Evolutionary conservation across 2,329 filamentous ascomycete genomes (phyloP), one percentile per base, ranked within the genome.

Genomic region (Lachnellula arida): DNA sequence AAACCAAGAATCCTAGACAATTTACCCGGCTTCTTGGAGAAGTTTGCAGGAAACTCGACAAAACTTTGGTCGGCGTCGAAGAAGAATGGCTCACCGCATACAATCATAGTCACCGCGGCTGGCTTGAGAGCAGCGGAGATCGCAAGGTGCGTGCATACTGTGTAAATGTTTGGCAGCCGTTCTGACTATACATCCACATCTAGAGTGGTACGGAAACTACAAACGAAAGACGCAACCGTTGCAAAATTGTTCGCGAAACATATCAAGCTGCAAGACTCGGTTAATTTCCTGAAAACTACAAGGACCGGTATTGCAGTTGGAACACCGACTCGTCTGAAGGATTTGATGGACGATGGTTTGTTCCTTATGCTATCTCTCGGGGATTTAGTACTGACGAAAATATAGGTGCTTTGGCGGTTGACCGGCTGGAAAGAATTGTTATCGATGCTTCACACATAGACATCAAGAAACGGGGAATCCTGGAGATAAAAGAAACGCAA

Each of bases 211-310:
- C 82, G 91, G 48, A 85, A 85, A 62, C 93, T 94, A 65, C 89
- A 92, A 69, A 86, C 80, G 51, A 91, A 94, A 70, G 85, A 90
- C 8, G 84, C 81, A 49, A 81, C 83, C 46, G 86, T 99, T 1
- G 88, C 89, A 2, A 99, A 99, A 72, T 77, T 99, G 69, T 99
- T 99, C 72, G 93, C 94, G 34, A 99, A 99, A 73, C 94, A 99
- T 72, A 96, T 99, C 77, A 99, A 99, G 74, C 74, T 99, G 11
- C 83, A 89, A 52, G 93, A 97, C 66, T 89, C 92, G 35, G 84
- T 92, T 51, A 79, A 87, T 57, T 89, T 88, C 68, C 82, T 96
- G 43, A 80, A 88, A 66, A 79, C 74, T 53, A 78, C 74, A 63
- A 86, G 86, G 59, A 89, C 91, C 12, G 90, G 91, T 28, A 89